These are phyloP conservation scores for Apium graveolens DNA, from an alignment of 129 eudicot genomes.

Conservation along the genomic window DNA sequence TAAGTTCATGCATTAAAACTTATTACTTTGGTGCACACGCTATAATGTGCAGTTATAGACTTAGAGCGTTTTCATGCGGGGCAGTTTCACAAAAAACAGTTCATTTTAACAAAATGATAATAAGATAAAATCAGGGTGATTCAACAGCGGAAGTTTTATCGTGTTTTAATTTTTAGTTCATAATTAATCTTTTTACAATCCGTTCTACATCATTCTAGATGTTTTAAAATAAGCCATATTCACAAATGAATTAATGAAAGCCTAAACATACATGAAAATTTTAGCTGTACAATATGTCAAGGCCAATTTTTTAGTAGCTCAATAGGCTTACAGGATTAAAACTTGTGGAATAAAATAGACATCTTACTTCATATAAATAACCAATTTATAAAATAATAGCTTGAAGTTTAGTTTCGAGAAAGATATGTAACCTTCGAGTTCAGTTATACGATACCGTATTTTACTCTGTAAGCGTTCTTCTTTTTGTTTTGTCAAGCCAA, in stretches of 20 bases:
- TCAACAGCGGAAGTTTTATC: background rate
- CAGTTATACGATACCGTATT: constrained; percentile 63
- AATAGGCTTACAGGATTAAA: background rate
- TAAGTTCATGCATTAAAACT: background rate
- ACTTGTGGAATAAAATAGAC: background rate
- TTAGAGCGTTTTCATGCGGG: no score
- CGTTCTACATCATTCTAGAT: no score
- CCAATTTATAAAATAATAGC: background rate
- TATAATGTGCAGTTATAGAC: background rate
- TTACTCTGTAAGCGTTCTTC: constrained; percentile 57
- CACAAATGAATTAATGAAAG: background rate
- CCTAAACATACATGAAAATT: background rate
- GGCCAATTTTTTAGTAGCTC: background rate
- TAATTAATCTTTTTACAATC: no score
- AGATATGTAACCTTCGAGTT: constrained; percentile 68
- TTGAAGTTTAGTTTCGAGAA: background rate
- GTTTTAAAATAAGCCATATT: background rate
- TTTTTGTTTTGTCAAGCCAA: constrained; percentile 46
- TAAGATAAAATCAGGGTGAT: no score
- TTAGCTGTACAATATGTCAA: background rate
- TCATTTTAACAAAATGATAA: no score
- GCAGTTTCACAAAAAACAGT: no score
- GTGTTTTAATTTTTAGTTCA: no score
- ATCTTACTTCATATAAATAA: background rate
- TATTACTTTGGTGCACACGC: background rate